Evolutionary conservation across 2,329 filamentous ascomycete genomes (phyloP).

Genomic region (Colletotrichum tamarilloi): DNA sequence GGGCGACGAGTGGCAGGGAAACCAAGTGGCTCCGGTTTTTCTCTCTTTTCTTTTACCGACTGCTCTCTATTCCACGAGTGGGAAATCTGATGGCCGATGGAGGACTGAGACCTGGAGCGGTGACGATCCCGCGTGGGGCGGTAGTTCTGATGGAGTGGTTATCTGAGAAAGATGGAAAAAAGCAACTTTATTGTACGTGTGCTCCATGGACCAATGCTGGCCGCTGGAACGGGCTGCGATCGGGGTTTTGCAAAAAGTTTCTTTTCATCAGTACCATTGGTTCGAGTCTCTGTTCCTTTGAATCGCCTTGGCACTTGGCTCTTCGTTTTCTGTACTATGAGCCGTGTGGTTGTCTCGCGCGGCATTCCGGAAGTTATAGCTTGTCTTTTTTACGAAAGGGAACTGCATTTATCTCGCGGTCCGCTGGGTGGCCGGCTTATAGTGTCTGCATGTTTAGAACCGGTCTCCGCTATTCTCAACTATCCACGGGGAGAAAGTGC

Average conservation of each 20-base stretch:
- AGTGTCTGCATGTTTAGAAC: too few relatives aligned
- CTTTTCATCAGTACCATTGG: neutral
- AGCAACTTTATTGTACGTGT: neutral
- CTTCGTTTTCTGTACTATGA: neutral
- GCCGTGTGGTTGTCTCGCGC: neutral
- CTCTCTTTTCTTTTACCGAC: neutral
- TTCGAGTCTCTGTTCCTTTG: neutral
- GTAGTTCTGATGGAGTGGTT: neutral
- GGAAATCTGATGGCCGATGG: neutral
- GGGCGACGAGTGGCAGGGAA: neutral
- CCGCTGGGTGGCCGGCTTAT: too few relatives aligned
- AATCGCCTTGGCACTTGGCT: neutral
- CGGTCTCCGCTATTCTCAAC: too few relatives aligned
- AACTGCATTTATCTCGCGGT: too few relatives aligned
- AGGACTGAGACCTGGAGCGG: conserved; percentile 22
- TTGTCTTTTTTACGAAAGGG: too few relatives aligned
- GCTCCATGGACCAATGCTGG: too few relatives aligned
- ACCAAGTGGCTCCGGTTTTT: neutral
- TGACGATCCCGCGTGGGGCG: conserved; percentile 21
- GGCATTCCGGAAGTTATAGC: neutral
- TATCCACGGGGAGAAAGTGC: neutral
- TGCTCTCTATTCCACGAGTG: neutral
- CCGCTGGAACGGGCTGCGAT: neutral
- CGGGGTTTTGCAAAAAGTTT: neutral
- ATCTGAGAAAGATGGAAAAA: neutral